phyloP scores from a whole-genome alignment of 2,329 filamentous ascomycete species.

The Cryphonectria parasitica region DNA sequence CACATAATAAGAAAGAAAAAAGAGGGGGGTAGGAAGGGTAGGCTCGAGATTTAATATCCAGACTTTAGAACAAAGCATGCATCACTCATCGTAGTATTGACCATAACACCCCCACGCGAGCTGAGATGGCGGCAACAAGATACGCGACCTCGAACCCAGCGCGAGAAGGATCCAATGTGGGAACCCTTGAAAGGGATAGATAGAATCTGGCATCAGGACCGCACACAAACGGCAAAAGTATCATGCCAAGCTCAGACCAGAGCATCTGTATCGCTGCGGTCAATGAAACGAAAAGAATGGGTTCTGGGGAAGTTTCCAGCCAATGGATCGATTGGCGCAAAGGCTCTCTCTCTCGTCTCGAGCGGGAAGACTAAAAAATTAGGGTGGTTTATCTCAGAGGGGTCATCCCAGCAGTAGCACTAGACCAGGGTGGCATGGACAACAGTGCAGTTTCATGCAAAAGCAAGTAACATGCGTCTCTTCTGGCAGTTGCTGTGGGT shows the following conservation, averaged over 20 bases:
- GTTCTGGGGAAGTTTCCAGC: slow-evolving; percentile 13
- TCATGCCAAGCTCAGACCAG: slow-evolving; percentile 3
- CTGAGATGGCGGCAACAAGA: not conserved
- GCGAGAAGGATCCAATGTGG: slow-evolving; percentile 13
- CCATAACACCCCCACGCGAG: not conserved
- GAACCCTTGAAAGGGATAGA: not conserved
- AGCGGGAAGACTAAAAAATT: slow-evolving; percentile 14
- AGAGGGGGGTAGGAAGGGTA: slow-evolving; percentile 5
- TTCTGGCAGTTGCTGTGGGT: not conserved
- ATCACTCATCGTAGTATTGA: slow-evolving; percentile 13
- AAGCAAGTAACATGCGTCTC: slow-evolving; percentile 15
- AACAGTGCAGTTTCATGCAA: slow-evolving; percentile 22
- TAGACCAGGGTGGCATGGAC: slow-evolving; percentile 14
- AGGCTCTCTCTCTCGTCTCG: slow-evolving; percentile 5
- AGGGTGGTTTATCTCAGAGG: slow-evolving; percentile 14
- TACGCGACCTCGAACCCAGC: not conserved
- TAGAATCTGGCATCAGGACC: not conserved
- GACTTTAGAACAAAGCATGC: not conserved
- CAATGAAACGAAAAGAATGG: slow-evolving; percentile 8
- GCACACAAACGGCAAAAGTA: not conserved
- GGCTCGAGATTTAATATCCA: slow-evolving; percentile 23
- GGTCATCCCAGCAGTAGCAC: not conserved
- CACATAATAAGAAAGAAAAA: not conserved
- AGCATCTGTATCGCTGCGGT: not conserved
- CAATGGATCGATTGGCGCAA: slow-evolving; percentile 19